These are phyloP conservation scores for Solanum okadae DNA, from an alignment of 257 asterid species.

Conservation along the genomic window DNA sequence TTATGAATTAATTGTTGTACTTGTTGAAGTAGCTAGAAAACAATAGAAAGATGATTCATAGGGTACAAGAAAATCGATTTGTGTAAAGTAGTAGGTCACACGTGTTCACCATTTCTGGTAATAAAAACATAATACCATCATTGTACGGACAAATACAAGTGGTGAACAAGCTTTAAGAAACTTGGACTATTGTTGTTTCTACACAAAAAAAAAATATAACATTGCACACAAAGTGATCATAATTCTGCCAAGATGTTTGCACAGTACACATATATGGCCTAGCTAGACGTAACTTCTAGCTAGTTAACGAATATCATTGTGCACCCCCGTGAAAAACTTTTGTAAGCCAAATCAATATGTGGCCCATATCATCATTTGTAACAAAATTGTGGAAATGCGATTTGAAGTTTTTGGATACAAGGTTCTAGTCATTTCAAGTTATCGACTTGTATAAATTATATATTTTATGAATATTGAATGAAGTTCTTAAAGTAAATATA, in stretches of 20 bases:
- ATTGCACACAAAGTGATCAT: too few species aligned
- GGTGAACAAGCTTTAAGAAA: constrained; percentile 18
- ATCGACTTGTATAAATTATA: background rate
- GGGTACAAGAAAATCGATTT: background rate
- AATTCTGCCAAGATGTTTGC: background rate
- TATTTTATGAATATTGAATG: background rate
- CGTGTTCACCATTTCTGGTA: background rate
- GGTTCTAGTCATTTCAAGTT: background rate
- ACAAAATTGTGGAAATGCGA: rapidly evolving
- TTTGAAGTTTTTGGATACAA: background rate
- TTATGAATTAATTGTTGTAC: background rate
- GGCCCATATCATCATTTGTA: background rate
- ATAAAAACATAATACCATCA: constrained; percentile 12
- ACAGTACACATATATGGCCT: background rate
- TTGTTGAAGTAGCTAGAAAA: background rate
- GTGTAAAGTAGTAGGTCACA: background rate
- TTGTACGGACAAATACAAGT: constrained; percentile 19
- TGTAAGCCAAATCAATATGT: background rate
- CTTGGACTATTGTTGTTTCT: constrained; percentile 17
- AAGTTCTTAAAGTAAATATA: background rate
- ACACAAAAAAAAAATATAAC: background rate
- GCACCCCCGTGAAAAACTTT: background rate
- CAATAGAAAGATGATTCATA: background rate
- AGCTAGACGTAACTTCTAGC: background rate
- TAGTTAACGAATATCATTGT: background rate